A percentile compares a stretch with the other conserved stretches of the same genome.
Conservation (phyloP, 2,329 filamentous ascomycete species). For the Colletotrichum magnum region DNA sequence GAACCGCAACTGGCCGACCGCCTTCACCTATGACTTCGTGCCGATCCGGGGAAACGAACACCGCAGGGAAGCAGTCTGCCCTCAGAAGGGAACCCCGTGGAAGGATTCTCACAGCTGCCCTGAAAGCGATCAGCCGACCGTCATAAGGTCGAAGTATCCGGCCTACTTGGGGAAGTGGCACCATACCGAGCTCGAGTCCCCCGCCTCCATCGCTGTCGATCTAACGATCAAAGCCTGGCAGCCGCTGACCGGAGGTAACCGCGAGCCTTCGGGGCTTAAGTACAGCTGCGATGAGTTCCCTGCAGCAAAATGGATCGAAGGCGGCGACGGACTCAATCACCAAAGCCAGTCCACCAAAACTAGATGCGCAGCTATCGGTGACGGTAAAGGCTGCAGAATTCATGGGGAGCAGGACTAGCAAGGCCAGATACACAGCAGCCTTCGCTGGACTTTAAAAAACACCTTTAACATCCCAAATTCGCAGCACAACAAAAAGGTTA, state of each 20-base stretch:
- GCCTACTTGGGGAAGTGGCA: constrained; percentile 10
- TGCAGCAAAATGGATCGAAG: constrained; percentile 20
- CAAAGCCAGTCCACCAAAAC: not conserved
- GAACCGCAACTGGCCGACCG: constrained; percentile 23
- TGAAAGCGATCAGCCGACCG: constrained; percentile 14
- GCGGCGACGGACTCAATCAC: constrained; percentile 16
- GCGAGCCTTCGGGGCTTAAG: constrained; percentile 16
- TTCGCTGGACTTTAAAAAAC: constrained; percentile 6
- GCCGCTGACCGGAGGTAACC: constrained; percentile 1
- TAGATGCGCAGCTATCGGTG: constrained; percentile 12
- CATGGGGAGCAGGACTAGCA: constrained; percentile 19
- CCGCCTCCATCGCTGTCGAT: not conserved
- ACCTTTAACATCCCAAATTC: constrained; percentile 3
- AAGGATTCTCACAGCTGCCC: constrained; percentile 3
- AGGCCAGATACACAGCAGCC: constrained; percentile 1
- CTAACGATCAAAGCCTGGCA: constrained; percentile 10
- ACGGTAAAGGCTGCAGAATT: constrained; percentile 4
- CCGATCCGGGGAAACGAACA: constrained; percentile 8
- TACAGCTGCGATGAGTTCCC: constrained; percentile 32
- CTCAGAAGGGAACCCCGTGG: not conserved
- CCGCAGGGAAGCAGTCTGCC: constrained; percentile 11
- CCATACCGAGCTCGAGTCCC: constrained; percentile 11
- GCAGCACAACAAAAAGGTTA: constrained; percentile 3
- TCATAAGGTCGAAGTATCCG: constrained; percentile 9
- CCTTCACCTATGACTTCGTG: constrained; percentile 29